Conservation (phyloP, 176 grass and related monocot species). For the barley (Hordeum vulgare) region DNA sequence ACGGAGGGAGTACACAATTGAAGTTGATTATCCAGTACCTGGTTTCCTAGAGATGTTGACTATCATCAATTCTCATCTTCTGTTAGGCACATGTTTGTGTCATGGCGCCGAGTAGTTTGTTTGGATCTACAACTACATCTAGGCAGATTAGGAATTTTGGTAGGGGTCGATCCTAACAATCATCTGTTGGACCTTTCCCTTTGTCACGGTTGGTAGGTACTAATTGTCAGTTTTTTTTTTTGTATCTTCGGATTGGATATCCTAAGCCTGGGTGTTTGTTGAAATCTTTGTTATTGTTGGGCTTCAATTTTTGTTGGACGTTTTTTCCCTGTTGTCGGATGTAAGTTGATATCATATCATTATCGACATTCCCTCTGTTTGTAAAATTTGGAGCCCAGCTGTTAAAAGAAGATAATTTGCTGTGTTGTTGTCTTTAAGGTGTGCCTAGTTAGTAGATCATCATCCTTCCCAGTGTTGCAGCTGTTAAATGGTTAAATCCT, state of each 20-base stretch:
- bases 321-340: too few species aligned
- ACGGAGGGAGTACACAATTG: too few species aligned
- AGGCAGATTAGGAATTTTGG: neutral
- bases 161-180: neutral
- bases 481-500: too few species aligned
- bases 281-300: neutral
- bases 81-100: neutral
- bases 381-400: too few species aligned
- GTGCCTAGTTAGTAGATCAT: neutral
- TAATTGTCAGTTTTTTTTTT: neutral
- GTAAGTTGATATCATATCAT: neutral
- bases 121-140: neutral
- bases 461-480: too few species aligned
- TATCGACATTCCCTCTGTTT: neutral
- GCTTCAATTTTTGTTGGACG: neutral
- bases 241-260: neutral
- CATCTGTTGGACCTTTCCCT: neutral
- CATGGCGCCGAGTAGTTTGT: neutral
- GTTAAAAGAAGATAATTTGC: neutral
- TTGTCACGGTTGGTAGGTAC: neutral
- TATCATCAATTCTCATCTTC: neutral
- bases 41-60: neutral
- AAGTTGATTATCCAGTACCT: neutral
- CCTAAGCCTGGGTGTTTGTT: neutral
- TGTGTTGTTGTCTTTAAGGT: too few species aligned